phyloP scores from a whole-genome alignment of 2,329 filamentous ascomycete genomes.

The Arthrinium puccinioides region DNA sequence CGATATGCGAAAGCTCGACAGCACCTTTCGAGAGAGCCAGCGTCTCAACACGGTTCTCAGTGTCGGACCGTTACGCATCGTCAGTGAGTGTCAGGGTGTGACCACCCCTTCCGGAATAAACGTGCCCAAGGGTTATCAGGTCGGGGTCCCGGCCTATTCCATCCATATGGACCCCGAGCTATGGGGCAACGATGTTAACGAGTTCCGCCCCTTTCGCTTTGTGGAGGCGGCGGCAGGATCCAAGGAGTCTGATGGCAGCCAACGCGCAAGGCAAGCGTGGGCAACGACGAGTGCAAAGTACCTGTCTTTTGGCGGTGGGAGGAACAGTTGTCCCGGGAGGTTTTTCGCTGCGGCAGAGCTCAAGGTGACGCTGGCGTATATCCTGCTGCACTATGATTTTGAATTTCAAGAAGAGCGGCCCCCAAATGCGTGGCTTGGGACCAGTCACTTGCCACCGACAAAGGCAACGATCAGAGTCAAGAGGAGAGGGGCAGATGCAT shows the following conservation, averaged over 20 bases:
- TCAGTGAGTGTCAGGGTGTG: constrained; percentile 17
- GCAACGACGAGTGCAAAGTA: constrained; percentile 23
- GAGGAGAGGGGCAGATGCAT: constrained; percentile 3
- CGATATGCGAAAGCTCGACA: constrained; percentile 30
- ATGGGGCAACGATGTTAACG: constrained; percentile 35
- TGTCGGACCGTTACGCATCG: constrained; percentile 17
- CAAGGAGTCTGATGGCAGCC: neutral
- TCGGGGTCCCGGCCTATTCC: constrained; percentile 22
- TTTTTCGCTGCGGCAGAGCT: constrained; percentile 30
- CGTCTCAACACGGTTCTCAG: constrained; percentile 25
- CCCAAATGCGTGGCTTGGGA: constrained; percentile 23
- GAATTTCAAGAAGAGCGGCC: constrained; percentile 16
- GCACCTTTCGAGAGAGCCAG: constrained; percentile 31
- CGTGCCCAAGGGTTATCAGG: constrained; percentile 19
- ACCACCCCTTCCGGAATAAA: constrained; percentile 26
- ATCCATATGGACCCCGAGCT: constrained; percentile 31
- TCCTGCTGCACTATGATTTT: constrained; percentile 18
- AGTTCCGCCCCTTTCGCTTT: constrained; percentile 16
- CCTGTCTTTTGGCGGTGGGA: constrained; percentile 28
- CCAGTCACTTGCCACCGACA: constrained; percentile 20
- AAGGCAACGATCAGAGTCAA: constrained; percentile 18
- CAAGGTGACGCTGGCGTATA: constrained; percentile 22
- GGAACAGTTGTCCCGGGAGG: constrained; percentile 30
- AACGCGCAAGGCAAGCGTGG: constrained; percentile 7
- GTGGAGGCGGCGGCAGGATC: constrained; percentile 7